Evolutionary conservation across 805 yeast genomes (phyloP), one percentile per base, ranked within the genome.

Genomic region (Huiozyma naganishii): DNA sequence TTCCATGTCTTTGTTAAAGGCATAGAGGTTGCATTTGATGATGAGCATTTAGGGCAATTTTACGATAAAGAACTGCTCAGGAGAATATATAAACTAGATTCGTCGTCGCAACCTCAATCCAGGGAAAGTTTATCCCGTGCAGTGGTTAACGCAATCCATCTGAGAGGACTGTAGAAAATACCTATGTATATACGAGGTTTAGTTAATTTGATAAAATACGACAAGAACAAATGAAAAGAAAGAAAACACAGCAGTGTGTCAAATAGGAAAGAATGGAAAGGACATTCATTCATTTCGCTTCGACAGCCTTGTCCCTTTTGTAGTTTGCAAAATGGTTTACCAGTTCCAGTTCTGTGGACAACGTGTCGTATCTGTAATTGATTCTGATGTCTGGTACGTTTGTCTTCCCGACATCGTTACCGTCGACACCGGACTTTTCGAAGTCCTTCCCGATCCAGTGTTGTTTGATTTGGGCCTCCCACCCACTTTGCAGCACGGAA

Each of bases 401-500:
- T 2, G 97, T 85, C 69, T 88, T 92, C 55, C 85, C 95, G 40
- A 92, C 80, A 57, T 85, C 89, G 57, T 89, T 88, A 6, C 95
- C 95, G 29, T 72, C 76, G n/a, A 77, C 72, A 5, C 94, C 95
- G 0, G 71, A 70, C 30, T 59, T 51, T 48, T 67, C 68, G 54
- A 69, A 82, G 47, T 77, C 61, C 46, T 77, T 72, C 34, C 97
- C 97, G 40, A 88, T 68, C 98, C 99, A 92, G 60, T 90, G 97
- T 54, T 73, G 75, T 65, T 92, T 92, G 55, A 92, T 73, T 41
- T 72, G 72, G 48, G 79, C 74, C 64, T 92, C 99, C 77, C 89
- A 92, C 0, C 99, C 99, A 57, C 94, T 81, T 71, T 90, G 97
- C 47, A 73, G 63, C 3, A 92, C 97, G 0, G 97, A 89, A 64